Evolutionary conservation across 2,329 filamentous ascomycete genomes (phyloP).

Genomic region (Calonectria honghensis): DNA sequence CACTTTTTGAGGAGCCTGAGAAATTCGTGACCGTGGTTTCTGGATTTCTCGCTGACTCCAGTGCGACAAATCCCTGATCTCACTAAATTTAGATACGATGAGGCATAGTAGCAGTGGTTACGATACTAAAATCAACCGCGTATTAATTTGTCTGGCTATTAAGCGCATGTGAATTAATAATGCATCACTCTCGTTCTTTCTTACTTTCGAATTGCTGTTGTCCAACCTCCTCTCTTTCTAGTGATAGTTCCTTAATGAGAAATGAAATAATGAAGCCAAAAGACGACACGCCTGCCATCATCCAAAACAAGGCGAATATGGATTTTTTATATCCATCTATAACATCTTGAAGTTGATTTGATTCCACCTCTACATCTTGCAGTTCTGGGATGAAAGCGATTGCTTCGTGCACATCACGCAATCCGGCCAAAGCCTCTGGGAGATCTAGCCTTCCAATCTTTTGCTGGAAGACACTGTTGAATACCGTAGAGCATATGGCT

Average conservation of each 20-base stretch:
- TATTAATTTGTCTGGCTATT: background rate
- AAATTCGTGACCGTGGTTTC: background rate
- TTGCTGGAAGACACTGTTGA: background rate
- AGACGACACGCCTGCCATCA: background rate
- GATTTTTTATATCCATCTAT: background rate
- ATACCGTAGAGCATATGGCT: background rate
- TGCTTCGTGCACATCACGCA: background rate
- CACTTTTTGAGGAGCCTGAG: conserved; percentile 5
- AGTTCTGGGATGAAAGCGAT: background rate
- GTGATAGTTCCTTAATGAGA: background rate
- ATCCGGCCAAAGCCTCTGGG: background rate
- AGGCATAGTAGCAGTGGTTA: background rate
- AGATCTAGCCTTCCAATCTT: background rate
- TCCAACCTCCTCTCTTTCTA: background rate
- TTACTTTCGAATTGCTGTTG: background rate
- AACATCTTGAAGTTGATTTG: background rate
- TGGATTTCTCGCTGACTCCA: background rate
- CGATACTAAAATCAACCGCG: background rate
- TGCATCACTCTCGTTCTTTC: background rate
- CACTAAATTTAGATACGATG: background rate
- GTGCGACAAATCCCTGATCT: background rate
- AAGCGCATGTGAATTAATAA: background rate
- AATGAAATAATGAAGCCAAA: background rate
- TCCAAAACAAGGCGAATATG: conserved; percentile 3
- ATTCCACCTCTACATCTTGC: background rate